Percentiles rank a stretch among this genome's conserved stretches.
These are phyloP conservation scores for Incumbomyces delicatus DNA, from an alignment of 2,329 filamentous ascomycete species.

Conservation along the genomic window DNA sequence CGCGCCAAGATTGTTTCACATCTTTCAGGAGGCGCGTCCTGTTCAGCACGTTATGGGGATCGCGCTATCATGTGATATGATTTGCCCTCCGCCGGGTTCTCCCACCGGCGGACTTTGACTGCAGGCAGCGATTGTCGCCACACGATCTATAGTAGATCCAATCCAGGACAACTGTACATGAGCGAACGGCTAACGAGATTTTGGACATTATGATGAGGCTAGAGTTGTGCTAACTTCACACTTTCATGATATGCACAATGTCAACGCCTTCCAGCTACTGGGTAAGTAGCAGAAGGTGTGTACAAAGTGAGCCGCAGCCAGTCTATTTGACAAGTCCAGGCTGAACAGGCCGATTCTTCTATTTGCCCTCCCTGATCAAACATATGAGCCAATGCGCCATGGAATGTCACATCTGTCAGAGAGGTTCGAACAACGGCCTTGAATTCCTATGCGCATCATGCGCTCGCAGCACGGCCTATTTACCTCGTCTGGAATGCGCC, in stretches of 20 bases:
- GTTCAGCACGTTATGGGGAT: no score
- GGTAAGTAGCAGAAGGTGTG: slow-evolving; percentile 17
- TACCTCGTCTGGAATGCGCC: slow-evolving; percentile 51
- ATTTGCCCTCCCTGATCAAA: background rate
- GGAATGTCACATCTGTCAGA: slow-evolving; percentile 59
- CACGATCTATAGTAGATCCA: no score
- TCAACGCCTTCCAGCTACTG: slow-evolving; percentile 7
- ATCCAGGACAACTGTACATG: no score
- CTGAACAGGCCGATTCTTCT: no score
- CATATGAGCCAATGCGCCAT: slow-evolving; percentile 32
- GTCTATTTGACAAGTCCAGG: background rate
- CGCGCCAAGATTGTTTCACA: no score
- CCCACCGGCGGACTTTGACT: no score
- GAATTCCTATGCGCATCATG: slow-evolving; percentile 54
- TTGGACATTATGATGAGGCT: background rate
- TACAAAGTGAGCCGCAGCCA: slow-evolving; percentile 1
- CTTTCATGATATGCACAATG: slow-evolving; percentile 1
- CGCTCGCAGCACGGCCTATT: slow-evolving; percentile 59
- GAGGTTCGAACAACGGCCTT: slow-evolving; percentile 37
- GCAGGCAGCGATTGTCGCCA: no score
- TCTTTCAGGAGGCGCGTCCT: no score
- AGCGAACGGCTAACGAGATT: no score
- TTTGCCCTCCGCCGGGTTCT: no score
- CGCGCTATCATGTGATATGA: no score
- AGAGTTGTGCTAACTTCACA: background rate